Conservation (phyloP, 169 alveolate genomes). For the Babesia caballi region DNA sequence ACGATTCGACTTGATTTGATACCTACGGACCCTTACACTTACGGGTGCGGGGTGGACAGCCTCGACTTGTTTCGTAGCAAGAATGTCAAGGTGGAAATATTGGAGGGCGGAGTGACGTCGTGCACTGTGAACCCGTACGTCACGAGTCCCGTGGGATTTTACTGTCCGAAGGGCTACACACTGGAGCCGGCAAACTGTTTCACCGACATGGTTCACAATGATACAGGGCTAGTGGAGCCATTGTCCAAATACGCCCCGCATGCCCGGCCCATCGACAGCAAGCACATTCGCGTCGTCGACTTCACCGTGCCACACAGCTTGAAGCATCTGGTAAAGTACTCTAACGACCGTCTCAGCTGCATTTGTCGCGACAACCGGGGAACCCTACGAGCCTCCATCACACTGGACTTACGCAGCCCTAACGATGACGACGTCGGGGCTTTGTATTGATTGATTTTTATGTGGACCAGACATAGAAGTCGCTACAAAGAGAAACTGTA, state of each 20-base stretch:
- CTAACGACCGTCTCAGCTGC: constrained; percentile 10
- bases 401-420: constrained; percentile 2
- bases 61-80: constrained; percentile 12
- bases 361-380: constrained; percentile 1
- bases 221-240: neutral
- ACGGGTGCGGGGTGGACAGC: constrained; percentile 57
- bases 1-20: constrained; percentile 15
- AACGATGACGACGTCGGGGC: too few relatives aligned
- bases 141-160: constrained; percentile 55
- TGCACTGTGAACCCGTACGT: constrained; percentile 36
- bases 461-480: too few relatives aligned
- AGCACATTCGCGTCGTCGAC: constrained; percentile 2
- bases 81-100: too few relatives aligned
- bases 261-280: neutral
- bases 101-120: neutral
- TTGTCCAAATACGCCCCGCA: neutral
- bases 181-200: constrained; percentile 60
- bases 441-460: too few relatives aligned
- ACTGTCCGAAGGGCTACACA: constrained; percentile 35
- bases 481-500: too few relatives aligned
- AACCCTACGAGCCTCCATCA: neutral
- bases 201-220: neutral
- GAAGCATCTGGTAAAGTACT: neutral
- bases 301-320: neutral
- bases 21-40: constrained; percentile 65